Evolutionary conservation across 2,329 filamentous ascomycete species (phyloP).

Genomic region (Aspergillus alliaceus): DNA sequence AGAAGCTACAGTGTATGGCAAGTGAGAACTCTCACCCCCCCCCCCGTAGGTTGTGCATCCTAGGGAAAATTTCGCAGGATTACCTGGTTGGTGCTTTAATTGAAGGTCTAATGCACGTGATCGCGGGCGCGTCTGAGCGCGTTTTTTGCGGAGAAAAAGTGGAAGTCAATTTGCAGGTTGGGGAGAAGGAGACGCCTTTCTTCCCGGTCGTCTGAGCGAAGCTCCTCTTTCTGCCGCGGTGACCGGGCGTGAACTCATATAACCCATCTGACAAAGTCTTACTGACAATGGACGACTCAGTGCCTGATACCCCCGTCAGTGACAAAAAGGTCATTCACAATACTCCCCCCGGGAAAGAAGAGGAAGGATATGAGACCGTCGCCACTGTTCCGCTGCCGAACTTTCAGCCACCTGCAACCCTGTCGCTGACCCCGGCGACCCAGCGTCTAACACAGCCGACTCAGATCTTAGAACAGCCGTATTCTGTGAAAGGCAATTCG

Average conservation of each 20-base stretch:
- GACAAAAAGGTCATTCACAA: conserved; percentile 33
- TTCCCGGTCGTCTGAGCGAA: not conserved
- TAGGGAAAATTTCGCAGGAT: not conserved
- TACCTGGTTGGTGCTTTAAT: conserved; percentile 17
- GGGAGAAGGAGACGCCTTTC: not conserved
- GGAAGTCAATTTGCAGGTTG: not conserved
- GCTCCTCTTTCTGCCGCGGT: not conserved
- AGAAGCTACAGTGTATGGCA: not conserved
- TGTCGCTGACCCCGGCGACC: conserved; percentile 46
- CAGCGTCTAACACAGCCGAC: conserved; percentile 62
- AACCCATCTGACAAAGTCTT: not conserved
- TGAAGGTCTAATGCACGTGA: conserved; percentile 25
- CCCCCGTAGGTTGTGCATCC: too few species aligned
- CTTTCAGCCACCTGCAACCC: conserved; percentile 26
- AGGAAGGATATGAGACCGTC: conserved; percentile 48
- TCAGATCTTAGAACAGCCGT: conserved; percentile 53
- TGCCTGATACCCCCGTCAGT: conserved; percentile 42
- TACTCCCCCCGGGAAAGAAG: conserved; percentile 32
- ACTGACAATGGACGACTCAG: conserved; percentile 38
- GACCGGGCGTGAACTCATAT: not conserved
- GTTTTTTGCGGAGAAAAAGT: conserved; percentile 17
- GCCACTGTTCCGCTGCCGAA: conserved; percentile 47
- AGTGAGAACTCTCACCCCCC: not conserved
- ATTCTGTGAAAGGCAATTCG: conserved; percentile 35
- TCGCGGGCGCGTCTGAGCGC: conserved; percentile 19